Evolutionary conservation across 495 filamentous ascomycete species (phyloP).

Genomic region (Penicillium manginii): DNA sequence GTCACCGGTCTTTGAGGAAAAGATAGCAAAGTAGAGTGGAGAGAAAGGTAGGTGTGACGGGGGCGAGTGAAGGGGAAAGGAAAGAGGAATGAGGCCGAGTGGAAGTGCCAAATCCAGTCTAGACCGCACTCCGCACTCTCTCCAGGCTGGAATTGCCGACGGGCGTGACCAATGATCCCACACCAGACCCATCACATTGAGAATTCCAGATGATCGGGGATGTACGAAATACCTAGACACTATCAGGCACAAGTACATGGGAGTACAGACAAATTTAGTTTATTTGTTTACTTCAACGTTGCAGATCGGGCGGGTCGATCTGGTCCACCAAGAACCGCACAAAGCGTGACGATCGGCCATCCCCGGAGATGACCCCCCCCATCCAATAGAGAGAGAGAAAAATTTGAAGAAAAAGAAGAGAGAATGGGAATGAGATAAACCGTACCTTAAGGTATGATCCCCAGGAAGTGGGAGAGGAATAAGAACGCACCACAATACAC

Average conservation of each 20-base stretch:
- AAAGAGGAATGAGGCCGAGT: not conserved
- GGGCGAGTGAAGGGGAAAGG: conserved; percentile 1
- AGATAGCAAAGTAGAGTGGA: not conserved
- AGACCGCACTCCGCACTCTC: conserved; percentile 9
- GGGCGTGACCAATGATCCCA: conserved; percentile 3
- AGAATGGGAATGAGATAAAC: too few species aligned
- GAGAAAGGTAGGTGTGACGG: not conserved
- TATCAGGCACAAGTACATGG: too few species aligned
- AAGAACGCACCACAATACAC: too few species aligned
- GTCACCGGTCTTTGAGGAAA: not conserved
- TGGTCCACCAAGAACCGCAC: too few species aligned
- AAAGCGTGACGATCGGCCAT: not conserved
- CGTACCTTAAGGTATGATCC: not conserved
- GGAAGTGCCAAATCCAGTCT: conserved; percentile 6
- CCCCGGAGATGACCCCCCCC: too few species aligned
- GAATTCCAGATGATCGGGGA: not conserved
- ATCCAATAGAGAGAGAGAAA: too few species aligned
- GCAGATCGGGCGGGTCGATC: conserved; percentile 15
- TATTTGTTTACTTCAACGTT: not conserved
- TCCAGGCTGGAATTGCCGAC: conserved; percentile 15
- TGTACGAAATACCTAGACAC: too few species aligned
- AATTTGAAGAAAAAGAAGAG: too few species aligned
- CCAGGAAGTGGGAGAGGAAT: too few species aligned
- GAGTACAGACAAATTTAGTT: not conserved
- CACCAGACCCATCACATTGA: not conserved